A percentile compares a stretch with the other conserved stretches of the same genome.
phyloP scores from a whole-genome alignment of 2,329 filamentous ascomycete genomes.

The Lasiodiplodia sp. region DNA sequence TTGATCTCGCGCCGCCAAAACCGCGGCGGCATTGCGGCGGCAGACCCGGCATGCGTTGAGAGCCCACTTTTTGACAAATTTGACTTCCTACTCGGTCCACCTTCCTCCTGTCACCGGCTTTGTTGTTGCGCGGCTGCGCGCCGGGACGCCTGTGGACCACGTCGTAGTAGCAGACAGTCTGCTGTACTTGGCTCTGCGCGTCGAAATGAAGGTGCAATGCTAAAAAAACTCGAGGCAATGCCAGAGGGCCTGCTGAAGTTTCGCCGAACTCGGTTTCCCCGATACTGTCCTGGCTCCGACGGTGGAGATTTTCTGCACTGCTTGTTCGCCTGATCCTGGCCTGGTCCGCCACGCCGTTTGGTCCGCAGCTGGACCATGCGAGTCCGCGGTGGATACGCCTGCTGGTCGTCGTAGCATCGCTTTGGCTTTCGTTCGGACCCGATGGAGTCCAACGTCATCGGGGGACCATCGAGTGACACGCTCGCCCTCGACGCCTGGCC shows the following conservation, averaged over 20 bases:
- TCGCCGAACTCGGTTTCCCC: constrained; percentile 19
- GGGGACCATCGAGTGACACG: constrained; percentile 26
- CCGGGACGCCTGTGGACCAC: background rate
- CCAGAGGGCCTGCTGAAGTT: background rate
- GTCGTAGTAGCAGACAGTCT: background rate
- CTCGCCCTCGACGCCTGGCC: constrained; percentile 11
- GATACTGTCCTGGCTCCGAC: background rate
- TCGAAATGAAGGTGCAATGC: background rate
- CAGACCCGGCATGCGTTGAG: constrained; percentile 1
- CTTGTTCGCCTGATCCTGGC: constrained; percentile 16
- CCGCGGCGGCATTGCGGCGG: constrained; percentile 18
- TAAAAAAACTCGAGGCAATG: background rate
- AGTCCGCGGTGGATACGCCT: constrained; percentile 21
- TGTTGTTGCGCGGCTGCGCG: background rate
- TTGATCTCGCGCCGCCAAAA: constrained; percentile 12
- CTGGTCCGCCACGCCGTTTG: constrained; percentile 17
- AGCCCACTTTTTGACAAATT: constrained; percentile 25
- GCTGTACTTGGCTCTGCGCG: background rate
- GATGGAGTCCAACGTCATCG: constrained; percentile 30
- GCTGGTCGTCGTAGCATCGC: constrained; percentile 19
- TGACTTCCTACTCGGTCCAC: constrained; percentile 27
- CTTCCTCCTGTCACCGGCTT: background rate
- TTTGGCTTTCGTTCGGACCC: constrained; percentile 23
- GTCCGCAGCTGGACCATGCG: constrained; percentile 22
- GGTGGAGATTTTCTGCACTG: constrained; percentile 13